phyloP scores from a whole-genome alignment of 148 eudicot genomes.

The Rhododendron vialii region DNA sequence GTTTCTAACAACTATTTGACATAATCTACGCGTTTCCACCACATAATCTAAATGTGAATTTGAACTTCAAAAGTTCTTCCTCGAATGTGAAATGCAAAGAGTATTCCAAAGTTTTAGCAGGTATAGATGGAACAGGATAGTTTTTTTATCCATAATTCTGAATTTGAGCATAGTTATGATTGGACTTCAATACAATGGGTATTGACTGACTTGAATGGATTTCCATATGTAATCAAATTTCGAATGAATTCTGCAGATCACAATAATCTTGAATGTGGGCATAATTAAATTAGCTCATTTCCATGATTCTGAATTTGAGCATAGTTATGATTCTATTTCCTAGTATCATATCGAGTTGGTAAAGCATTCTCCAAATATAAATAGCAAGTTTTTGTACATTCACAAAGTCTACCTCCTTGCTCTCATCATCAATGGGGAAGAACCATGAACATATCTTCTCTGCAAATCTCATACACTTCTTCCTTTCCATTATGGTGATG shows the following conservation, averaged over 20 bases:
- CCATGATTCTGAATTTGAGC: background rate
- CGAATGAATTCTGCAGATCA: background rate
- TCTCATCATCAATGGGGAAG: slow-evolving; percentile 16
- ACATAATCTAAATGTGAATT: background rate
- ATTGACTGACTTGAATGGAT: background rate
- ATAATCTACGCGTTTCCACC: background rate
- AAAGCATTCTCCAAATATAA: background rate
- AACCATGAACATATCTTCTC: slow-evolving; percentile 2
- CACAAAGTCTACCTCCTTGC: background rate
- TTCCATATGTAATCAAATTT: background rate
- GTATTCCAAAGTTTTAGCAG: background rate
- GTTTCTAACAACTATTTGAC: background rate
- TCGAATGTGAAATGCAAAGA: background rate
- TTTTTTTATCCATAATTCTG: background rate
- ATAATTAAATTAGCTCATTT: background rate
- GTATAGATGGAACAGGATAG: background rate
- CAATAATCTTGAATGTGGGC: background rate
- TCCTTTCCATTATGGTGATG: background rate
- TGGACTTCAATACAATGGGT: background rate
- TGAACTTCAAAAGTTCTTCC: background rate
- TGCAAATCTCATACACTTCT: background rate
- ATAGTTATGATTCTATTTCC: background rate
- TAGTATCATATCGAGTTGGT: background rate
- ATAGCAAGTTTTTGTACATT: background rate
- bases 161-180: background rate